Conservation (phyloP, 257 asterid genomes). For the Paraleonurus japonicus region DNA sequence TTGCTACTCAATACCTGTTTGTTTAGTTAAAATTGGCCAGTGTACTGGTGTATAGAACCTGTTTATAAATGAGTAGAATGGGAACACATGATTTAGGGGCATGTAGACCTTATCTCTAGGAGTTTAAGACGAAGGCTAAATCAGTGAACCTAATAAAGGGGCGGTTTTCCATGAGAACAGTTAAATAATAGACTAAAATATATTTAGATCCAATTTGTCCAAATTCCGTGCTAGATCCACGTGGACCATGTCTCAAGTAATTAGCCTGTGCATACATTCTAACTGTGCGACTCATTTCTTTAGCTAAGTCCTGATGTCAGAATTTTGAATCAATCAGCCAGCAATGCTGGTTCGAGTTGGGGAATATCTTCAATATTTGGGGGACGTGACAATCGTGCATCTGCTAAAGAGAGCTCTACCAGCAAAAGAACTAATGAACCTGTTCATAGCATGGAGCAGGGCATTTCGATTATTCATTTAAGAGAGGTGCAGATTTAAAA, state of each 20-base stretch:
- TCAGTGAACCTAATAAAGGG: background rate
- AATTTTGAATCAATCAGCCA: constrained; percentile 35
- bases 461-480: constrained; percentile 68
- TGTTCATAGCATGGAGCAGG: constrained; percentile 52
- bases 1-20: background rate
- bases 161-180: background rate
- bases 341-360: constrained; percentile 63
- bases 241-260: background rate
- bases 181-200: background rate
- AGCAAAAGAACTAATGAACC: constrained; percentile 57
- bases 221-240: background rate
- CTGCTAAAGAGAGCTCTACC: constrained; percentile 52
- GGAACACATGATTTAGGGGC: background rate
- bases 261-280: constrained; percentile 11
- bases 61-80: constrained; percentile 7
- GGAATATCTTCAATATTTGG: constrained; percentile 90
- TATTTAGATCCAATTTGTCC: background rate
- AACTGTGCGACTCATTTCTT: constrained; percentile 6
- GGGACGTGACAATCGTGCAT: constrained; percentile 47
- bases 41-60: constrained; percentile 2
- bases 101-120: background rate
- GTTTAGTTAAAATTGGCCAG: background rate
- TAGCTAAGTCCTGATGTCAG: constrained; percentile 8
- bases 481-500: constrained; percentile 54
- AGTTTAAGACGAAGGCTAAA: background rate